Base-by-base conservation (phyloP, 2,329 filamentous ascomycete genomes). In the Sarocladium strictum region DNA sequence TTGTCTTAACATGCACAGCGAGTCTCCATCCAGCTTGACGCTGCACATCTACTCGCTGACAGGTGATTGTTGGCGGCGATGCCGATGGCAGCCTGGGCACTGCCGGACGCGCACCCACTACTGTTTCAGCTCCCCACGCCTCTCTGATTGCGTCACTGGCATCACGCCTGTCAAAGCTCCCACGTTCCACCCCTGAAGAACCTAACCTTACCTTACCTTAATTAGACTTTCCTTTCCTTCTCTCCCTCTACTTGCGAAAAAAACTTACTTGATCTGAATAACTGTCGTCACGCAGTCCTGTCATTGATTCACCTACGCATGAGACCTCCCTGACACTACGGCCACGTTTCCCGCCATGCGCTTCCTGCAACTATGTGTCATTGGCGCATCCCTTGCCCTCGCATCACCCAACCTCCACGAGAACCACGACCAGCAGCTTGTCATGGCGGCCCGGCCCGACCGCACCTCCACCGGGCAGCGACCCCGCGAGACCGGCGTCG, bases 401-500 rank as follows among this genome's bases (percentile, higher is more conserved):
- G 11, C 49, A 23, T 17, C 50, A 24, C 21, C 50, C 10, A 29
- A 52, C 29, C 27, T 19, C 27, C 9, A 19, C 27, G n/a, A 33
- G 5, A 47, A 47, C 45, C n/a, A 21, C 49, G 15, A 38, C 33
- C 2, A 17, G 6, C 57, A 58, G 53, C 57, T 17, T 37, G 50
- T 57, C 50, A 58, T 58, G 55, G 35, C n/a, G 12, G 45, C 37
- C 53, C 21, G 32, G 14, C 55, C 57, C 33, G 55, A 56, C 37
- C 37, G 7, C 47, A 49, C 35, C 5, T 23, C n/a, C 40, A 19
- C 47, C 26, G 47, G 54, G 12, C 26, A 26, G 7, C 19, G 17
- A 1, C 35, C 57, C 11, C 43, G 21, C 2, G 57, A 57, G 47
- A 54, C 55, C 19, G 74, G 74, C 15, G 72, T 75, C 12, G 74